Conservation (phyloP, 164 flowering plant genomes). For the Vitis riparia region DNA sequence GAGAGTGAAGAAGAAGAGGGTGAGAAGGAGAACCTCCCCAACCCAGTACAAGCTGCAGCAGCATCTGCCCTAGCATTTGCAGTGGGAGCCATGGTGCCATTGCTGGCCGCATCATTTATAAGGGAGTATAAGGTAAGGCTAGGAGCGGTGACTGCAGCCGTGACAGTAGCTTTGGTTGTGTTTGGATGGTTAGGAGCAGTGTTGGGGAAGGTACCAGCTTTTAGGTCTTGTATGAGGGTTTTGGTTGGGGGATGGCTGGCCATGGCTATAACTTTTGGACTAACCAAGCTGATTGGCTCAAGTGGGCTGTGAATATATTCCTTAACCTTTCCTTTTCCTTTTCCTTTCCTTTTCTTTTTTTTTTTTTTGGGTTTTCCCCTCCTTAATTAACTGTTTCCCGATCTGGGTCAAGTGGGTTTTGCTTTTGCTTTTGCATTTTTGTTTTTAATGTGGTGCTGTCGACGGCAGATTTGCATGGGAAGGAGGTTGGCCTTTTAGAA, state of each 20-base stretch:
- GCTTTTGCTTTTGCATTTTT: too few species aligned
- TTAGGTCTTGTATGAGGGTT: background rate
- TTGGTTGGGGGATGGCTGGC: constrained; percentile 7
- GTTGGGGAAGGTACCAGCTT: background rate
- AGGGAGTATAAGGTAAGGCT: background rate
- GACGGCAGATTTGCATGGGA: too few species aligned
- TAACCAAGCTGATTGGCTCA: background rate
- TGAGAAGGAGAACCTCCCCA: background rate
- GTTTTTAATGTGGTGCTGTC: too few species aligned
- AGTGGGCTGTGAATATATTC: background rate
- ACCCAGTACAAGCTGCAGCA: constrained; percentile 2
- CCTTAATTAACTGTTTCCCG: too few species aligned
- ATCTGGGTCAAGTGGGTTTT: too few species aligned
- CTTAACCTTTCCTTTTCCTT: too few species aligned
- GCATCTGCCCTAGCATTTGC: constrained; percentile 4
- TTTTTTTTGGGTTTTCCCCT: too few species aligned
- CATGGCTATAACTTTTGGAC: constrained; percentile 3
- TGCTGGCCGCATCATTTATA: constrained; percentile 6
- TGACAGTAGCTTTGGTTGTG: background rate
- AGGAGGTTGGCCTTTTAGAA: too few species aligned
- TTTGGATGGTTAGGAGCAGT: constrained; percentile 3
- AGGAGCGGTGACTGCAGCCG: background rate
- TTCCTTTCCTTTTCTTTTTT: too few species aligned
- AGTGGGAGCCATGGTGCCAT: constrained; percentile 3
- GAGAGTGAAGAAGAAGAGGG: background rate